A percentile compares a stretch with the other conserved stretches of the same genome.
phyloP scores from a whole-genome alignment of 176 grass and related monocot genomes.

The Avena sativa region DNA sequence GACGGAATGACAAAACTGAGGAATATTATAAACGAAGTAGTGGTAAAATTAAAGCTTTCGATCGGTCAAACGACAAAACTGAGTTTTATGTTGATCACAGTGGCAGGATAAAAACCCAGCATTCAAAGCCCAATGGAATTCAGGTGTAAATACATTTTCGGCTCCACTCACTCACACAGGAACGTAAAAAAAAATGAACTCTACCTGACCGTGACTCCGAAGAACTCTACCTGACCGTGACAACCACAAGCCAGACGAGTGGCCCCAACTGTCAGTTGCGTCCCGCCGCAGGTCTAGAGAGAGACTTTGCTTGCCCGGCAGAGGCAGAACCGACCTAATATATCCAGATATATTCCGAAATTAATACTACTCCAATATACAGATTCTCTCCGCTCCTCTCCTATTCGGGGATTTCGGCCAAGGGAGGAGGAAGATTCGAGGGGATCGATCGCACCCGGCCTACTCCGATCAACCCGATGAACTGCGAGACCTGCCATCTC shows the following conservation, averaged over 20 bases:
- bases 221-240: background rate
- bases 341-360: too few relatives aligned
- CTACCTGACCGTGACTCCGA: background rate
- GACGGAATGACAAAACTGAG: too few relatives aligned
- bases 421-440: background rate
- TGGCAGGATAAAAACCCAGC: too few relatives aligned
- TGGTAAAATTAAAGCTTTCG: too few relatives aligned
- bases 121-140: too few relatives aligned
- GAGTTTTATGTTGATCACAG: too few relatives aligned
- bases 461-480: slow-evolving; percentile 10
- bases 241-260: background rate
- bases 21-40: too few relatives aligned
- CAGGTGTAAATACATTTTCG: too few relatives aligned
- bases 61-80: too few relatives aligned
- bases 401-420: background rate
- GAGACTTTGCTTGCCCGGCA: background rate
- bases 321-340: too few relatives aligned
- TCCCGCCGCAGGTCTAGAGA: background rate
- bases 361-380: too few relatives aligned
- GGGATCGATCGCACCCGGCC: background rate
- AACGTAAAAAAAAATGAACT: background rate
- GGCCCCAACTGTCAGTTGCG: background rate
- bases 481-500: slow-evolving; percentile 41
- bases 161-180: too few relatives aligned
- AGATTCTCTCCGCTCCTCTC: background rate